A percentile compares a stretch with the other conserved stretches of the same genome.
These are phyloP conservation scores for Cladophialophora exuberans DNA, from an alignment of 2,329 filamentous ascomycete species.

Conservation along the genomic window DNA sequence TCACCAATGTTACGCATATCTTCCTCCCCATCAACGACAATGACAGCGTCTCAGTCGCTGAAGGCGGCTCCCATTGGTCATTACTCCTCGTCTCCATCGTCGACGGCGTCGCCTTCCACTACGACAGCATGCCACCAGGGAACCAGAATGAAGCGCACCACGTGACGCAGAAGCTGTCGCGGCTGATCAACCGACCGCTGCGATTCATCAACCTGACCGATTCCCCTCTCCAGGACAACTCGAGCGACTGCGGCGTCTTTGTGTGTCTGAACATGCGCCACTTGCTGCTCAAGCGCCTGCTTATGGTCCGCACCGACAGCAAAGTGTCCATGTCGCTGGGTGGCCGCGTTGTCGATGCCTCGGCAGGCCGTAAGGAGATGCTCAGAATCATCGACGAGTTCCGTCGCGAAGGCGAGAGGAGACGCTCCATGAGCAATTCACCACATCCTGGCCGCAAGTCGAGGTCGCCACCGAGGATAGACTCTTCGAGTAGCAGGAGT, in stretches of 20 bases:
- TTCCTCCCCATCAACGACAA: slow-evolving; percentile 96
- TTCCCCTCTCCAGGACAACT: slow-evolving; percentile 87
- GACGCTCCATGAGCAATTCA: slow-evolving; percentile 43
- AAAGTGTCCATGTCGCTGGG: slow-evolving; percentile 95
- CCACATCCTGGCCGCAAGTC: slow-evolving; percentile 31
- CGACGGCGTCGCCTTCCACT: slow-evolving; percentile 93
- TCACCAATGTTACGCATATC: slow-evolving; percentile 80
- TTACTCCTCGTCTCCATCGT: slow-evolving; percentile 85
- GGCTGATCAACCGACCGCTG: slow-evolving; percentile 68
- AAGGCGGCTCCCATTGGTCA: slow-evolving; percentile 94
- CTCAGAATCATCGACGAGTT: slow-evolving; percentile 83
- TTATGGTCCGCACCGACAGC: slow-evolving; percentile 76
- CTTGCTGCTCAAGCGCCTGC: slow-evolving; percentile 79
- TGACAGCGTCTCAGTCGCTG: slow-evolving; percentile 72
- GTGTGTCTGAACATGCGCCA: slow-evolving; percentile 96
- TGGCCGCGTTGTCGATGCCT: slow-evolving; percentile 80
- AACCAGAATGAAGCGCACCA: slow-evolving; percentile 75
- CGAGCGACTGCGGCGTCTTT: slow-evolving; percentile 92
- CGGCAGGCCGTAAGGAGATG: slow-evolving; percentile 85
- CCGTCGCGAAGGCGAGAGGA: slow-evolving; percentile 82
- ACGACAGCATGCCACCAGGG: slow-evolving; percentile 78
- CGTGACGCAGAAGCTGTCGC: slow-evolving; percentile 69
- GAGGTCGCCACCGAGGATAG: slow-evolving; percentile 36
- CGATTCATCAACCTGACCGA: slow-evolving; percentile 80
- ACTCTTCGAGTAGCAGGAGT: slow-evolving; percentile 25